Conservation (phyloP, 495 filamentous ascomycete species). For the Neurospora sp. region DNA sequence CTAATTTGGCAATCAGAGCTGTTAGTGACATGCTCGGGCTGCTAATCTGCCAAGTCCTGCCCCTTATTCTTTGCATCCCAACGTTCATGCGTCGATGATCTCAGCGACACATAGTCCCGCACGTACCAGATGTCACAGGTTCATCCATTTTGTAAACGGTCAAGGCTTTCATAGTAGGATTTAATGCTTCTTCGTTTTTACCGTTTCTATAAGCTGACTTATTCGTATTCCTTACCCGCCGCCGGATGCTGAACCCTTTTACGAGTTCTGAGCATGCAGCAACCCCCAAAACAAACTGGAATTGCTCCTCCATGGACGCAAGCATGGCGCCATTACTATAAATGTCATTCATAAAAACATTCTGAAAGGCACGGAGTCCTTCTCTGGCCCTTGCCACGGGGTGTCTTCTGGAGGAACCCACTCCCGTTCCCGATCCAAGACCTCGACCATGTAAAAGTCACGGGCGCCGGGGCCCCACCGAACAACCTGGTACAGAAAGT, state of each 20-base stretch:
- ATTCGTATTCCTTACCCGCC: not conserved
- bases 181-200: not conserved
- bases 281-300: not conserved
- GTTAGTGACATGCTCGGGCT: not conserved
- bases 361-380: not conserved
- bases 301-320: not conserved
- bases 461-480: not conserved
- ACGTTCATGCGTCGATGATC: not conserved
- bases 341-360: not conserved
- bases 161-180: not conserved
- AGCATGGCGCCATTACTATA: not conserved
- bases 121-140: not conserved
- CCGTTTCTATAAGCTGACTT: not conserved
- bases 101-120: not conserved
- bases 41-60: not conserved
- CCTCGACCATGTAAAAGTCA: not conserved
- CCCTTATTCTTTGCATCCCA: not conserved
- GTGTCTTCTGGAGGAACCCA: not conserved
- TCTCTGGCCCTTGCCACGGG: not conserved
- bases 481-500: not conserved
- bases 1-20: not conserved
- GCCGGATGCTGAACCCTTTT: not conserved
- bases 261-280: not conserved
- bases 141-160: not conserved
- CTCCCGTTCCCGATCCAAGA: not conserved